Evolutionary conservation across 1,139 yeast genomes (phyloP), one percentile per base, ranked within the genome.

Genomic region (Geotrichum fermentans): DNA sequence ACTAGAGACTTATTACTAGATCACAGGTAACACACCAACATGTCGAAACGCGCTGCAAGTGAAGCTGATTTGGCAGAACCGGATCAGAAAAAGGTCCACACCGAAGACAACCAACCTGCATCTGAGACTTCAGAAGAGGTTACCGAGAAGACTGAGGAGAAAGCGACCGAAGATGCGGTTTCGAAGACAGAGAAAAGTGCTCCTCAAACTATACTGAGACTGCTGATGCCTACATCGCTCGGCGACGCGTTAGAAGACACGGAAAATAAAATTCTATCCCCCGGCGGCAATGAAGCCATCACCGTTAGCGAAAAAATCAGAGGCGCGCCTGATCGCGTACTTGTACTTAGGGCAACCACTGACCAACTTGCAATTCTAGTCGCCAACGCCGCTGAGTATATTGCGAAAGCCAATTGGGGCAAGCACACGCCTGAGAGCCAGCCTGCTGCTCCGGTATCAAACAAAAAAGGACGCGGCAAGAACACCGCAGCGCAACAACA

Each of bases 241-340:
- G 52, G 43, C 14, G 49, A 45, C 33, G 49, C 52, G 13, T 39
- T 49, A 3, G 52, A 49, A 28, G 42, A 29, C 13, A 30, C 39
- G 5, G 49, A 44, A n/a, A 30, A 37, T 10, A 49, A 46, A 14
- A 28, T 45, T 21, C 20, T 44, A 2, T 24, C 28, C 28, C 6
- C 8, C 28, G 28, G 10, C 28, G 6, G 6, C 28, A 6, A 24
- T 6, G 28, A 6, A 6, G 10, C 28, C 28, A 24, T 24, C 28
- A 24, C 28, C 8, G 28, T 49, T 11, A 33, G 49, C 16, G 52
- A 49, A 40, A 49, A 45, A 34, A 17, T 49, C 3, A 22, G 37
- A 29, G 52, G 52, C 20, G 38, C 52, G n/a, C 40, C 40, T 22
- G 52, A 49, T 34, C n/a, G 52, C 26, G 34, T 45, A 11, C 30